Percentiles rank a stretch among this genome's conserved stretches.
phyloP scores from a whole-genome alignment of 257 asterid species.

The Primulina tabacum region DNA sequence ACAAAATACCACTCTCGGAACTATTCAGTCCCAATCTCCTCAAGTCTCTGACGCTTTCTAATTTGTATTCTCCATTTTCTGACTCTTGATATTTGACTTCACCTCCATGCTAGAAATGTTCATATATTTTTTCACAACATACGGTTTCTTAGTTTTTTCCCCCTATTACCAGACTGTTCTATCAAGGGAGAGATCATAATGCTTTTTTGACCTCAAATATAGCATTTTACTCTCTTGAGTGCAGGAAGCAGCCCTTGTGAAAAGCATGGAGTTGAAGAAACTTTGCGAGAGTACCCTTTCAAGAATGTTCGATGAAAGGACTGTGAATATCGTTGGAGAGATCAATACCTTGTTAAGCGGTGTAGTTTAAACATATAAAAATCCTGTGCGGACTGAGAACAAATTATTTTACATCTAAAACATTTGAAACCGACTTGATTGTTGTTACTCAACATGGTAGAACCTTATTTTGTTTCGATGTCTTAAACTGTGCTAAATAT shows the following conservation, averaged over 20 bases:
- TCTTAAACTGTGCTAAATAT: no score
- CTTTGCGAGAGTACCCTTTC: constrained; percentile 76
- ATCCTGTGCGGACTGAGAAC: background rate
- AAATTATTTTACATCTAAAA: background rate
- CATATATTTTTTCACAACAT: background rate
- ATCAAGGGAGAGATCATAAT: background rate
- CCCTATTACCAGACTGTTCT: background rate
- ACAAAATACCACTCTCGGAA: no score
- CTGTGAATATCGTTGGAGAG: constrained; percentile 86
- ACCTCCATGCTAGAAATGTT: background rate
- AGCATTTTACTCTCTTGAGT: background rate
- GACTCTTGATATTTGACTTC: background rate
- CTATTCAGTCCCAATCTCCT: no score
- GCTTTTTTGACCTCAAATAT: background rate
- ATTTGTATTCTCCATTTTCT: background rate
- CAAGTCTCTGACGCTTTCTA: no score
- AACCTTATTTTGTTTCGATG: no score
- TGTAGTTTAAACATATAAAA: constrained; percentile 38
- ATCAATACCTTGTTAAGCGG: constrained; percentile 64
- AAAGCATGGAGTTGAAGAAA: constrained; percentile 74
- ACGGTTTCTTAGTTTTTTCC: background rate
- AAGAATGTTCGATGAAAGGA: constrained; percentile 73
- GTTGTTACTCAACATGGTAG: no score
- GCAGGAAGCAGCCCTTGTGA: constrained; percentile 74
- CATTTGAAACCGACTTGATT: background rate